Conservation (phyloP, 164 flowering plant genomes). For the Stephania japonica region DNA sequence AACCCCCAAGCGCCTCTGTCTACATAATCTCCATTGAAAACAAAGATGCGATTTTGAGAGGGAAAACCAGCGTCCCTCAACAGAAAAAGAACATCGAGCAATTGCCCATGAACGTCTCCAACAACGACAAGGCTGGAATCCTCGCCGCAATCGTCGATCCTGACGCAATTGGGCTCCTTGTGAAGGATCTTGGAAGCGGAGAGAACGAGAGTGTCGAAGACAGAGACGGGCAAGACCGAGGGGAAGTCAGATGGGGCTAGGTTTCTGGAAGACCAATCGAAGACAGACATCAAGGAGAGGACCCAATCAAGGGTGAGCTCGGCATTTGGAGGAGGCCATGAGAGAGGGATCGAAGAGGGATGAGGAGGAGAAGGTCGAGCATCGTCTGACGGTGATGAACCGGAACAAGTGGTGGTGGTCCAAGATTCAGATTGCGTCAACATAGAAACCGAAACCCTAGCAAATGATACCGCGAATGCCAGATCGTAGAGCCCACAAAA, state of each 20-base stretch:
- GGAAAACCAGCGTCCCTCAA: constrained; percentile 69
- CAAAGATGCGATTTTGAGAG: constrained; percentile 51
- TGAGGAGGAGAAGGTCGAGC: constrained; percentile 9
- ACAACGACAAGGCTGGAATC: constrained; percentile 66
- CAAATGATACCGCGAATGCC: too few species aligned
- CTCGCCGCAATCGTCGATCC: constrained; percentile 29
- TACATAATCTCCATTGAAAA: constrained; percentile 96
- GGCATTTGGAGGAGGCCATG: constrained; percentile 73
- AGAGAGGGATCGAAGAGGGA: constrained; percentile 35
- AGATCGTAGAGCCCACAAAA: too few species aligned
- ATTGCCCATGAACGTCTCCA: constrained; percentile 91
- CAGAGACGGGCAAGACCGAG: constrained; percentile 58
- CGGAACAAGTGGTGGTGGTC: constrained; percentile 1
- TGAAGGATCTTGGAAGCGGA: constrained; percentile 80
- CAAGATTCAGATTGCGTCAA: constrained; percentile 16
- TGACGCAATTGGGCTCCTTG: constrained; percentile 79
- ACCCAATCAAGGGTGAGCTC: constrained; percentile 57
- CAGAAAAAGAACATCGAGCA: constrained; percentile 69
- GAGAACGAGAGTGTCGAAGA: constrained; percentile 57
- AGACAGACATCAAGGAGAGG: constrained; percentile 35
- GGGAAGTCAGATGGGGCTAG: constrained; percentile 57
- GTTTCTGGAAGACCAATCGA: constrained; percentile 74
- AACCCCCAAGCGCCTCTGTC: constrained; percentile 99
- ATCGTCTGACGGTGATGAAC: constrained; percentile 9
- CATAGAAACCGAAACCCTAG: not conserved